A percentile compares a stretch with the other conserved stretches of the same genome.
Evolutionary conservation across 2,329 filamentous ascomycete species (phyloP).

Genomic region (Scytalidium sp.): DNA sequence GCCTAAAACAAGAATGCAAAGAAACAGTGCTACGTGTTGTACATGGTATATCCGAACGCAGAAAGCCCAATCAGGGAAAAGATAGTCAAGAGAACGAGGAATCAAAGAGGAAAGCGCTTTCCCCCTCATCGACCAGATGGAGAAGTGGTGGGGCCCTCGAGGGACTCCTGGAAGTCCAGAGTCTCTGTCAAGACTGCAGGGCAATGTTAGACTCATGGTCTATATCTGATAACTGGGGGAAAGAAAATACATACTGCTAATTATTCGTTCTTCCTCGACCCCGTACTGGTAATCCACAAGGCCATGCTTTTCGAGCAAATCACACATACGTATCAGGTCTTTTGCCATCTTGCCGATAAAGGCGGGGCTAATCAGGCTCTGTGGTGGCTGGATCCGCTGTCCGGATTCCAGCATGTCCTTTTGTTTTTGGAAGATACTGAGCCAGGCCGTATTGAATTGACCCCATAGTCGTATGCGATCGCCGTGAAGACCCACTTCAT

Average conservation of each 20-base stretch:
- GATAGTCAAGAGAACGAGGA: neutral
- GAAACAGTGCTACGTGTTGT: neutral
- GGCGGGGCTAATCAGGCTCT: conserved; percentile 65
- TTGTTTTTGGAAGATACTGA: conserved; percentile 78
- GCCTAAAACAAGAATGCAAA: neutral
- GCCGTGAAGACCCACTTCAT: conserved; percentile 72
- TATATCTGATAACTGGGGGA: neutral
- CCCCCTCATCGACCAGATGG: neutral
- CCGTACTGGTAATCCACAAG: conserved; percentile 97
- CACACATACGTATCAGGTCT: conserved; percentile 78
- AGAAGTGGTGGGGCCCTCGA: conserved; percentile 16
- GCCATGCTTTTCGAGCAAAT: conserved; percentile 85
- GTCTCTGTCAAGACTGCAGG: conserved; percentile 47
- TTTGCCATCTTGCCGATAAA: conserved; percentile 76
- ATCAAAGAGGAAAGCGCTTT: neutral
- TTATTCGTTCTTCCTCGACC: conserved; percentile 91
- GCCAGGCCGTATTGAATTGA: conserved; percentile 92
- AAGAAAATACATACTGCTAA: conserved; percentile 67
- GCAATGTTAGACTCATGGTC: conserved; percentile 1
- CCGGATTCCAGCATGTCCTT: conserved; percentile 62
- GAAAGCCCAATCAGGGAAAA: neutral
- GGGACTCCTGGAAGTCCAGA: conserved; percentile 48
- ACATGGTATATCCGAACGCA: neutral
- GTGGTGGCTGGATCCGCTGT: conserved; percentile 33
- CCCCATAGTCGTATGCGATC: conserved; percentile 86